Conservation (phyloP, 2,329 filamentous ascomycete species). For the Huntiella abstrusa region DNA sequence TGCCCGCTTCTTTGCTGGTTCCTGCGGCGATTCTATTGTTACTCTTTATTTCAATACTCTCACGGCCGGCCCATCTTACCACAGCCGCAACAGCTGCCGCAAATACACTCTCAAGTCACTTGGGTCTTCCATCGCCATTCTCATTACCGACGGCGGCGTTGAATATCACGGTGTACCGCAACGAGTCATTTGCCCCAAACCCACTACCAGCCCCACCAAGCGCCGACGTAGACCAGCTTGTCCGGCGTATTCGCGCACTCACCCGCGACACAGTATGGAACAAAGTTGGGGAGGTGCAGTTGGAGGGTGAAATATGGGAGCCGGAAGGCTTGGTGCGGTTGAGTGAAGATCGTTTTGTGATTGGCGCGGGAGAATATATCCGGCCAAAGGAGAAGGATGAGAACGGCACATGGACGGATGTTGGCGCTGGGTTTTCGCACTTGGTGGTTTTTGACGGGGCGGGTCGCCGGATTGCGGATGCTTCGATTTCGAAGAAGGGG, state of each 20-base stretch:
- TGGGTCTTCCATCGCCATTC: conserved; percentile 4
- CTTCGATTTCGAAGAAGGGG: conserved; percentile 22
- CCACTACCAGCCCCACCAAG: conserved; percentile 20
- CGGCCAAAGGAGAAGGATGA: conserved; percentile 21
- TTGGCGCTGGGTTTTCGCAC: conserved; percentile 26
- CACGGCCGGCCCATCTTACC: conserved; percentile 15
- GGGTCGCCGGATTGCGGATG: conserved; percentile 25
- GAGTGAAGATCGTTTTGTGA: conserved; percentile 24
- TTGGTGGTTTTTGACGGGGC: conserved; percentile 25
- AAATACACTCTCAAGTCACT: not conserved
- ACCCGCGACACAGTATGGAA: conserved; percentile 24
- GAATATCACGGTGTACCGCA: conserved; percentile 20
- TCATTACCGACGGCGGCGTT: conserved; percentile 10
- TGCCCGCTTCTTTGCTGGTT: conserved; percentile 5
- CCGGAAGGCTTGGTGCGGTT: conserved; percentile 29
- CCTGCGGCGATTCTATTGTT: conserved; percentile 5
- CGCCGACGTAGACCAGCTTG: conserved; percentile 20
- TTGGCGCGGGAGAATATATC: conserved; percentile 27
- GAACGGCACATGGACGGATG: conserved; percentile 30
- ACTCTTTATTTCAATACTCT: conserved; percentile 6
- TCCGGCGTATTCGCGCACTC: conserved; percentile 19
- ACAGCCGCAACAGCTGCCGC: not conserved
- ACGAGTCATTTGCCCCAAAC: conserved; percentile 17
- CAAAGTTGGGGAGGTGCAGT: conserved; percentile 22
- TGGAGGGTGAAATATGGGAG: conserved; percentile 28